Evolutionary conservation across 2,329 filamentous ascomycete genomes (phyloP), one percentile per base, ranked within the genome.

Genomic region (Metarhizium album): DNA sequence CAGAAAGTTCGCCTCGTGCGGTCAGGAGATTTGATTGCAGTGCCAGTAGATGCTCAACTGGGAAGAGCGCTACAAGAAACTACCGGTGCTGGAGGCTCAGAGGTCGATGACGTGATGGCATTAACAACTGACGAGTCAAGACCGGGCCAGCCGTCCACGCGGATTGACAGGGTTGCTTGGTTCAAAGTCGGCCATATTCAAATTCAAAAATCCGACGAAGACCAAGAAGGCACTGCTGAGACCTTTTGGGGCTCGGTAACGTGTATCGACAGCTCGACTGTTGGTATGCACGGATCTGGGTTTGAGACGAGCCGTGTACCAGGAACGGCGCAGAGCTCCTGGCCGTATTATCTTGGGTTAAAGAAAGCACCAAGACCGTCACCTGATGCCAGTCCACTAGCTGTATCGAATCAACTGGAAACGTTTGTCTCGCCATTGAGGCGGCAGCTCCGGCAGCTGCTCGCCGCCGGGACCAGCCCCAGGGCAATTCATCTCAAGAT

Each of bases 211-310:
- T 67, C 62, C 58, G 83, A 72, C 58, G 74, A 61, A 60, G 73
- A 79, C 7, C 74, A 78, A n/a, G 78, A 82, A 33, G 79, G 79
- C 14, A 73, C 79, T 2, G 76, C 78, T 3, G 79, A 83, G 46
- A 83, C 87, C 48, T 72, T 83, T 8, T 98, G 93, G 93, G 89
- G 88, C 37, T 86, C 87, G 1, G 83, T 91, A 38, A 88, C 86
- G 2, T 85, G 85, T 45, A 88, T 98, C 46, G 91, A 97, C 64
- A 87, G 87, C 43, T 80, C 84, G 6, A 86, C 83, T 52, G 94
- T 94, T 3, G 86, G 89, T 53, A 91, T 97, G 75, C 87, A 90
- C 52, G 90, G 95, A 62, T 90, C 90, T 35, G 93, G 93, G 3
- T 94, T 86, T 56, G 87, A 90, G 61, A 86, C 87, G 45, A 84